Base-by-base conservation (phyloP, 768 basidiomycete genomes). In the Candolleomyces eurysporus region DNA sequence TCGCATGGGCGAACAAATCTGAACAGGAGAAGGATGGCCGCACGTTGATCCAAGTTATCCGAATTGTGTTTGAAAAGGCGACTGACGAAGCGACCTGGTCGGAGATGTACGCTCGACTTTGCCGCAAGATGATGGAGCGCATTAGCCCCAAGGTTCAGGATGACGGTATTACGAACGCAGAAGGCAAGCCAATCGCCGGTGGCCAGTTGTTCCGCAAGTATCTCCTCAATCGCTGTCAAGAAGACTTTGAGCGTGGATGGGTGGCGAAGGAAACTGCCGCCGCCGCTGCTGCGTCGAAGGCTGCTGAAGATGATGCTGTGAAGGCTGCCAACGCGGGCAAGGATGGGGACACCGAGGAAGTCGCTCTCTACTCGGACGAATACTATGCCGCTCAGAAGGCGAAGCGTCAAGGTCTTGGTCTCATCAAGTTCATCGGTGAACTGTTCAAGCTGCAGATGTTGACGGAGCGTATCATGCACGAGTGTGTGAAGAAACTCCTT, bases 371-470 rank as follows among this genome's bases (percentile, higher is more conserved):
- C 72, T 96, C 93, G 13, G 94, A 97, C 1, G 96, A 97, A 76
- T 98, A 98, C 78, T 96, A 96, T 68, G 89, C 90, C 43, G 94
- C 94, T 16, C 91, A 96, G 75, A 97, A 96, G 81, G 96, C 95
- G 46, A 98, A 98, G 79, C 92, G 96, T 63, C 92, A 93, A 64
- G 96, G 96, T 73, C 88, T 98, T 13, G 94, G 96, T 80, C 84
- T 99, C 66, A 94, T 98, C 79, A 93, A 92, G 75, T 96, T 99
- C 78, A 98, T 98, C 64, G 96, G 96, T 64, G 96, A 99, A 77
- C 80, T 98, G 58, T 99, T 94, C 89, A 98, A 98, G 79, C 81
- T 99, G n/a, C 91, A 93, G 77, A 97, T 98, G 94, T 80, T 98
- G 58, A 95, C 94, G 52, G 94, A 95, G 78, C 89, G 94, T 66